A percentile compares a stretch with the other conserved stretches of the same genome.
Evolutionary conservation across 495 filamentous ascomycete species (phyloP).

Genomic region (Penicillium maclennaniae): DNA sequence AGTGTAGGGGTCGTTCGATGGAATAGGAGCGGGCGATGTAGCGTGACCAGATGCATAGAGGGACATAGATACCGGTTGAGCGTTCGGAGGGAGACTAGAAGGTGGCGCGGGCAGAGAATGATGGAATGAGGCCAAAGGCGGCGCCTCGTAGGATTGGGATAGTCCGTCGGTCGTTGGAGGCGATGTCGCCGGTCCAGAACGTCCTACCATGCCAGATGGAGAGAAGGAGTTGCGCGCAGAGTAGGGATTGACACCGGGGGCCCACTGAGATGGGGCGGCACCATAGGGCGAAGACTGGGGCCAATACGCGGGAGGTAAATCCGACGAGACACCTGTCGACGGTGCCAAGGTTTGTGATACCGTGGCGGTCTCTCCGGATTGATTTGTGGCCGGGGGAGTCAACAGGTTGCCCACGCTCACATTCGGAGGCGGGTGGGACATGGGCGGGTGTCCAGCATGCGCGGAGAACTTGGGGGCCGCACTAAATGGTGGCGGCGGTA

Average conservation of each 20-base stretch:
- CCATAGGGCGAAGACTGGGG: slow-evolving; percentile 52
- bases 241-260: slow-evolving; percentile 37
- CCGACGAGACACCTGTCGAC: slow-evolving; percentile 41
- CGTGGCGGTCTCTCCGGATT: slow-evolving; percentile 53
- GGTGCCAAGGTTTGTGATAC: slow-evolving; percentile 50
- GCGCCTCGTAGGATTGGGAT: slow-evolving; percentile 58
- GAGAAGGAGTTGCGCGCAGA: slow-evolving; percentile 53
- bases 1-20: slow-evolving; percentile 59
- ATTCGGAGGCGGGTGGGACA: slow-evolving; percentile 39
- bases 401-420: slow-evolving; percentile 59
- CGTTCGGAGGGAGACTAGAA: slow-evolving; percentile 25
- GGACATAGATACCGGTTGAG: slow-evolving; percentile 18
- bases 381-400: slow-evolving; percentile 58
- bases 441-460: slow-evolving; percentile 28
- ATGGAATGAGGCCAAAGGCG: slow-evolving; percentile 54
- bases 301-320: slow-evolving; percentile 46
- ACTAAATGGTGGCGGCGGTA: slow-evolving; percentile 48
- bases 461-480: slow-evolving; percentile 41
- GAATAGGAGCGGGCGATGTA: slow-evolving; percentile 57
- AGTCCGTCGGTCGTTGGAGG: slow-evolving; percentile 45
- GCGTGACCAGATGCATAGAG: slow-evolving; percentile 45
- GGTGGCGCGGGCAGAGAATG: slow-evolving; percentile 47
- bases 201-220: slow-evolving; percentile 44
- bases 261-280: slow-evolving; percentile 43
- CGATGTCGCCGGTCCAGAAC: slow-evolving; percentile 45